phyloP scores from a whole-genome alignment of 31 red algal species.

The Endocladia muricata region DNA sequence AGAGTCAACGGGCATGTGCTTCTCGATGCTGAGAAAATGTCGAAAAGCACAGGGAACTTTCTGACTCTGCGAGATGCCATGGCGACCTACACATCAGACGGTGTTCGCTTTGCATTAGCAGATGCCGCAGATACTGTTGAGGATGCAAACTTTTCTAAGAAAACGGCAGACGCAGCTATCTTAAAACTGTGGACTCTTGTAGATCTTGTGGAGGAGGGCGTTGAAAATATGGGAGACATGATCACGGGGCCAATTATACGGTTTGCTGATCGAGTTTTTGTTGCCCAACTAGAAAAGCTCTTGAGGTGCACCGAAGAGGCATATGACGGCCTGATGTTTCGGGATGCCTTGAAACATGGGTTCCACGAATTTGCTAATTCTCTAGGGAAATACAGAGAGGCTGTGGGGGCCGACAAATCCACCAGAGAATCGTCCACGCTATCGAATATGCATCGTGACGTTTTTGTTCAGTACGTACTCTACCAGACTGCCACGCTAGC shows the following conservation, averaged over 20 bases:
- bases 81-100: constrained; percentile 84
- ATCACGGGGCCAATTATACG: constrained; percentile 31
- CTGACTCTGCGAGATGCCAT: constrained; percentile 88
- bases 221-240: constrained; percentile 60
- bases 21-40: constrained; percentile 99
- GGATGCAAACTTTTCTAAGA: constrained; percentile 92
- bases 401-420: constrained; percentile 80
- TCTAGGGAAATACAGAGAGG: constrained; percentile 76
- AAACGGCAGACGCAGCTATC: constrained; percentile 91
- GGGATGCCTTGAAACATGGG: constrained; percentile 86
- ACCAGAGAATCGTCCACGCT: constrained; percentile 32
- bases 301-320: constrained; percentile 59
- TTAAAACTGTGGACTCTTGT: constrained; percentile 91
- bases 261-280: constrained; percentile 89
- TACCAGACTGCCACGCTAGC: constrained; percentile 70
- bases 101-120: constrained; percentile 89
- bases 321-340: constrained; percentile 85
- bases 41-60: constrained; percentile 98
- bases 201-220: constrained; percentile 78
- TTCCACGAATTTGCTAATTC: constrained; percentile 88
- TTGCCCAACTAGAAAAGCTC: constrained; percentile 59
- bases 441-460: constrained; percentile 67
- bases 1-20: constrained; percentile 94
- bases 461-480: constrained; percentile 72
- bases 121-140: constrained; percentile 96